Conservation (phyloP, 257 asterid genomes). For the Solanum boliviense region DNA sequence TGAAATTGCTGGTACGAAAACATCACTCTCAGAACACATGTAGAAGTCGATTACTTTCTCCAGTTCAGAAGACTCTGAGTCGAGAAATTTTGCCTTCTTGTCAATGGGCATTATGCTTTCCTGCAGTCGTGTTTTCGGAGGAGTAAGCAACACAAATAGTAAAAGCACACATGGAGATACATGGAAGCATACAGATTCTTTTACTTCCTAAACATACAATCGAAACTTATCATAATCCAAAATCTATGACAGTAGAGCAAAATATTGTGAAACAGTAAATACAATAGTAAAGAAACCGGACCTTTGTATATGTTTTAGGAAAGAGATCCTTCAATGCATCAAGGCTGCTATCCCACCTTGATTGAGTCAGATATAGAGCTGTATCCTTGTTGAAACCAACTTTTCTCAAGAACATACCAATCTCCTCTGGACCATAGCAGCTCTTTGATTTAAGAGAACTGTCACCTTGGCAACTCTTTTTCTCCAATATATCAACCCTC, state of each 20-base stretch:
- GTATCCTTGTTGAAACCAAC: constrained; percentile 4
- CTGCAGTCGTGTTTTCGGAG: background rate
- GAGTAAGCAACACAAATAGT: background rate
- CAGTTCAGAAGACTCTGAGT: background rate
- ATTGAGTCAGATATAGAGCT: constrained; percentile 4
- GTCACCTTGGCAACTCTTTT: background rate
- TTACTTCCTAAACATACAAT: background rate
- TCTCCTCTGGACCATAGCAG: constrained; percentile 5
- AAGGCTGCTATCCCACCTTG: constrained; percentile 4
- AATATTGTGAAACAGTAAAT: background rate
- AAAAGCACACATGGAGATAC: background rate
- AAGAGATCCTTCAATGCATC: background rate
- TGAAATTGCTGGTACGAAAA: background rate
- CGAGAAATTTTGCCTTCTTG: constrained; percentile 23
- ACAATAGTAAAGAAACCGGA: background rate
- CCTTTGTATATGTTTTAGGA: constrained; percentile 12
- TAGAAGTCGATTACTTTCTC: background rate
- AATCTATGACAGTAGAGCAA: background rate
- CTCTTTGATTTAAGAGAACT: background rate
- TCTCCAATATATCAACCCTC: constrained; percentile 1
- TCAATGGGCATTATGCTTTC: constrained; percentile 27
- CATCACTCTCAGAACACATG: background rate
- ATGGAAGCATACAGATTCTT: background rate
- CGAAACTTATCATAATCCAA: background rate
- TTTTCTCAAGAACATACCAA: background rate